Evolutionary conservation across 345 rosid species (phyloP).

Genomic region (Ceriops tagal): DNA sequence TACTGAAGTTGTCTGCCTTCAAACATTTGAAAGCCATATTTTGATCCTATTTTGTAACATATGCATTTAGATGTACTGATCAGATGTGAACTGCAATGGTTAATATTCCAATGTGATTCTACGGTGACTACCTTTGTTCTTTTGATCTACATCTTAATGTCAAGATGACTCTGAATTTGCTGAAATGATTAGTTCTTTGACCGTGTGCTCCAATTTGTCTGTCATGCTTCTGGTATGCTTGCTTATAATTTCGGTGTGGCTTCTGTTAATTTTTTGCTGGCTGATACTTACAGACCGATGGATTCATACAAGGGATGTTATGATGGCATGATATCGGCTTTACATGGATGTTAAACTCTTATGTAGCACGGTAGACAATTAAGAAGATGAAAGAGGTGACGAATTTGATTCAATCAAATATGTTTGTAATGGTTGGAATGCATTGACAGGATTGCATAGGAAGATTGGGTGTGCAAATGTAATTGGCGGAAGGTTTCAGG

Average conservation of each 20-base stretch:
- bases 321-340: too few relatives aligned
- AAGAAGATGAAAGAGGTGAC: neutral
- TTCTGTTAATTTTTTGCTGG: too few relatives aligned
- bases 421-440: neutral
- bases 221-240: neutral
- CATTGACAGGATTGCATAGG: too few relatives aligned
- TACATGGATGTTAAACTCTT: neutral
- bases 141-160: neutral
- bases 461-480: too few relatives aligned
- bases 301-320: too few relatives aligned
- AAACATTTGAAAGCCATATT: constrained; percentile 21
- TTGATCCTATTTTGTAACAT: constrained; percentile 18
- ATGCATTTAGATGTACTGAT: constrained; percentile 21
- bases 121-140: constrained; percentile 7
- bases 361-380: neutral
- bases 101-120: constrained; percentile 10
- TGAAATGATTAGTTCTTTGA: neutral
- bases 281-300: too few relatives aligned
- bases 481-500: too few relatives aligned
- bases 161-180: constrained; percentile 1
- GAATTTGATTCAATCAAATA: neutral
- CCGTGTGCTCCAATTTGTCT: neutral
- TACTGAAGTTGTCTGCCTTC: constrained; percentile 15
- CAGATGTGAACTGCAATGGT: constrained; percentile 16
- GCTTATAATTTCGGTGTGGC: neutral